phyloP scores from a whole-genome alignment of 208 protist genomes.

The Trichomonas gallinae region DNA sequence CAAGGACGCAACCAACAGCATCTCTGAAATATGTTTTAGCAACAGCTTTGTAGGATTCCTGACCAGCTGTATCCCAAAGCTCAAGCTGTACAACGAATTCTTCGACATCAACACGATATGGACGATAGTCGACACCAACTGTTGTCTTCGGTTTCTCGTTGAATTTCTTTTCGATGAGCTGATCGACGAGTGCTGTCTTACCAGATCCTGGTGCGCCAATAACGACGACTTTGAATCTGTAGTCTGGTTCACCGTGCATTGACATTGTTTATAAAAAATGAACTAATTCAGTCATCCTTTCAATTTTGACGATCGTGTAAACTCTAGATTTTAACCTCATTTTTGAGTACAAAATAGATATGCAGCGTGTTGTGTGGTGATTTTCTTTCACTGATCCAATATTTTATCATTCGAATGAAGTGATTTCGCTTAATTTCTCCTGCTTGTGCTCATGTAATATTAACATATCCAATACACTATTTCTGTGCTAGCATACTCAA shows the following conservation, averaged over 20 bases:
- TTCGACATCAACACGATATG: not conserved
- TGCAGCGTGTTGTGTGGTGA: no score
- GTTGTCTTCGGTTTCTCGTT: not conserved
- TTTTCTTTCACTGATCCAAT: no score
- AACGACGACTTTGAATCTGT: not conserved
- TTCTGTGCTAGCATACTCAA: no score
- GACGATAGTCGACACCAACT: not conserved
- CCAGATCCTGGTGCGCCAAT: not conserved
- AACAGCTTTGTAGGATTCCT: constrained; percentile 5
- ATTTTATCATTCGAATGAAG: no score
- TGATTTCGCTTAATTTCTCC: no score
- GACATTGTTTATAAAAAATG: not conserved
- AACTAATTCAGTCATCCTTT: not conserved
- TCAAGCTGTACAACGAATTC: not conserved
- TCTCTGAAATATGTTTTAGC: constrained; percentile 14
- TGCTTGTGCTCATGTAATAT: no score
- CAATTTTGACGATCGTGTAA: not conserved
- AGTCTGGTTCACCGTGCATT: not conserved
- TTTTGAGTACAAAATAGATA: not conserved
- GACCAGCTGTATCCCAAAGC: constrained; percentile 16
- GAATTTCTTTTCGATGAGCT: not conserved
- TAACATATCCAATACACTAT: no score
- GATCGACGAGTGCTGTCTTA: constrained; percentile 4
- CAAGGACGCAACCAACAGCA: constrained; percentile 10
- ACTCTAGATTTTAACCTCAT: not conserved